Evolutionary conservation across 164 flowering plant species (phyloP), one percentile per base, ranked within the genome.

Genomic region (Houttuynia cordata): DNA sequence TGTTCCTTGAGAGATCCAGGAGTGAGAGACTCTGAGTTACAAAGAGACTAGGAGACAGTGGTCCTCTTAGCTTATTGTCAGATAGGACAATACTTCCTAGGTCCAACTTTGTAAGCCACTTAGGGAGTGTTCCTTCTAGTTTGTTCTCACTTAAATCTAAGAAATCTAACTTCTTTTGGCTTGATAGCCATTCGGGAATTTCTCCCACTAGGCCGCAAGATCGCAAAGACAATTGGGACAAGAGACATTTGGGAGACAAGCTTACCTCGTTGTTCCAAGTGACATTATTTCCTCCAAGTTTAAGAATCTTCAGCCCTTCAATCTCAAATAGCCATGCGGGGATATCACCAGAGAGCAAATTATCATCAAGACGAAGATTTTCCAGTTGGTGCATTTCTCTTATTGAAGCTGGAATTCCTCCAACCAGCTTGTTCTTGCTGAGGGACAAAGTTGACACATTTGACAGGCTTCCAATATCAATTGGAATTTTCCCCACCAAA

Each of bases 121-220:
- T 34, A 0, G 79, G 84, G 24, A 78, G 70, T 7, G 56, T 40
- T 54, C 87, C 87, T 54, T 71, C 53, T 7, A 80, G 68, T 39
- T 68, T 24, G 60, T 80, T 83, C 34, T 68, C 64, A 42, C 87
- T 79, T 62, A 83, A 63, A 65, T 83, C 87, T 64, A 83, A 69
- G 69, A 70, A 69, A 61, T 66, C 39, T 12, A 80, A 74, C 56
- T 9, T 51, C 4, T 62, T 77, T 63, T 75, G 83, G 8, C 63
- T 64, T 9, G 84, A 73, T 47, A 83, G 51, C 84, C 83, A 80
- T 7, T 20, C 7, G 12, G 87, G 87, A 17, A 83, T 74, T 10
- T 53, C 41, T 14, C 83, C 81, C 12, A 61, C 34, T 24, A 83
- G 20, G 20, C 60, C 58, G 61, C 83, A 79, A 17, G 81, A 74